Evolutionary conservation across 2,329 filamentous ascomycete species (phyloP), one percentile per base, ranked within the genome.

Genomic region (Calonectria ilicicola): DNA sequence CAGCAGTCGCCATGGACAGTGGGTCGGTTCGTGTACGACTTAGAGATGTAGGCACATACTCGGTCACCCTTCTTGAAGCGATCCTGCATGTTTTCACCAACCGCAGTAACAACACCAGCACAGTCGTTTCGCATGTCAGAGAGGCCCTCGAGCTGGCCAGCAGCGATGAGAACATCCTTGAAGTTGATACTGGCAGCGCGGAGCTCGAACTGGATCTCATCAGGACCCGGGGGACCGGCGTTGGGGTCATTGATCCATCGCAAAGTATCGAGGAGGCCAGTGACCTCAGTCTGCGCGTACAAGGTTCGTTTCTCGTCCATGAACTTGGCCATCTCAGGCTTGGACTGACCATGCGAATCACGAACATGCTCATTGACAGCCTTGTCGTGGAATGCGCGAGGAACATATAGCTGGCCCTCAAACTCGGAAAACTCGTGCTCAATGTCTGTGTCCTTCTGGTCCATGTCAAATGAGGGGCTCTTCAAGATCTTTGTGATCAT

Each of bases 371-470:
- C 32, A 32, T 47, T 47, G 15, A 68, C 44, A 2, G 51, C 27
- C 65, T 68, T 62, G 42, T 68, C 65, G 10, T 68, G 65, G 42
- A 68, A 42, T 40, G 65, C 65, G 23, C 65, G 65, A 40, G 65
- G 65, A 2, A 68, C 53, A 9, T 49, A 68, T 4, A 68, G 65
- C 44, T 68, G 65, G 7, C 65, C 65, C 51, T 68, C 26, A n/a
- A 49, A 60, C 42, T 68, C 65, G 32, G 65, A 68, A 32, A 68
- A 62, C 42, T 68, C 65, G 15, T 68, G 65, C 19, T 68, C 65
- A 2, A 68, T 53, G 6, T 68, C 53, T n/a, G 38, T 32, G 29
- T 68, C 65, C 46, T 62, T 38, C n/a, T 32, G 27, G 23, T 62
- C 65, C n/a, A 68, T 21, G 38, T 68, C 51, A 32, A 68, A 68